phyloP scores from a whole-genome alignment of 2,329 filamentous ascomycete species.

The Sarocladium brachiariae region DNA sequence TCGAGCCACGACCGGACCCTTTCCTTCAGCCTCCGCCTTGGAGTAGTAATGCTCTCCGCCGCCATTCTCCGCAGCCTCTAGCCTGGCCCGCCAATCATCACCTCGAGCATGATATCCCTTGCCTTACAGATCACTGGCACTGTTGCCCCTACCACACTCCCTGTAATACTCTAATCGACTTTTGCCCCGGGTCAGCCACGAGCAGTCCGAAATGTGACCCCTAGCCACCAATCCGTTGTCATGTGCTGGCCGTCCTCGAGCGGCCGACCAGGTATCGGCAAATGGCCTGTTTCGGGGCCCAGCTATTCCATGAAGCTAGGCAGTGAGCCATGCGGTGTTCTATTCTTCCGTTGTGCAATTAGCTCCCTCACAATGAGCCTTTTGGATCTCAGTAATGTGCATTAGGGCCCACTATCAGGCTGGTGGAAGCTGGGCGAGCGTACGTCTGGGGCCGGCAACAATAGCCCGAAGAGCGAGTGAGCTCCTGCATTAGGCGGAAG shows the following conservation, averaged over 20 bases:
- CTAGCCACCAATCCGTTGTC: background rate
- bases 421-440: background rate
- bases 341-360: background rate
- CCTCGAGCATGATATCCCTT: background rate
- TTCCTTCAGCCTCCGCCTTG: conserved; percentile 1
- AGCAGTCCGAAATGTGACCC: conserved; percentile 8
- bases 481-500: background rate
- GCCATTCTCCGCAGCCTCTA: background rate
- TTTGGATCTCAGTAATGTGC: background rate
- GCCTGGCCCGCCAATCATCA: conserved; percentile 1
- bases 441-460: background rate
- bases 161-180: background rate
- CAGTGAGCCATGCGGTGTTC: background rate
- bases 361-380: background rate
- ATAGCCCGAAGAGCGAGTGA: background rate
- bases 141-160: background rate
- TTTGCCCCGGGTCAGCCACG: conserved; percentile 3
- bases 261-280: background rate
- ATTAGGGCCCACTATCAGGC: background rate
- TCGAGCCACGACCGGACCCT: conserved; percentile 4
- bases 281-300: background rate
- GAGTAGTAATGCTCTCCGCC: background rate
- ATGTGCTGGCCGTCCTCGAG: background rate
- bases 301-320: background rate
- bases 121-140: background rate